Conservation (phyloP, 2,329 filamentous ascomycete genomes). For the Rosellinia necatrix region DNA sequence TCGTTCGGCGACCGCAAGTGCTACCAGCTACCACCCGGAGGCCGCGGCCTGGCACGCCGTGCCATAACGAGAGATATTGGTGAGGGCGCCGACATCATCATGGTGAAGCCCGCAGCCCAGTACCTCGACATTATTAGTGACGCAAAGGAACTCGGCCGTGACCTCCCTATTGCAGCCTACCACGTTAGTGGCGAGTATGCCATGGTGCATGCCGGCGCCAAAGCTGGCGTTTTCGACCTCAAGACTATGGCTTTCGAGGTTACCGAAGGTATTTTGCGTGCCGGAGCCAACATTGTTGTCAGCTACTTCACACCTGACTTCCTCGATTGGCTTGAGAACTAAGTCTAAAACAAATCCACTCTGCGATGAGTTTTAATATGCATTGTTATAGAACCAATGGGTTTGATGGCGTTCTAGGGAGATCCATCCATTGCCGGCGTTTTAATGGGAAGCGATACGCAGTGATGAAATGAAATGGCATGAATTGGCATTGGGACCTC, state of each 20-base stretch:
- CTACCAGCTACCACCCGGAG: slow-evolving; percentile 94
- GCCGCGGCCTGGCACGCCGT: slow-evolving; percentile 85
- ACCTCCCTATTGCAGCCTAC: slow-evolving; percentile 92
- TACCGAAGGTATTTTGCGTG: slow-evolving; percentile 89
- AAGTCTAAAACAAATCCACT: too few species aligned
- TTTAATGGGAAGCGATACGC: slow-evolving; percentile 5
- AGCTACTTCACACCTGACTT: slow-evolving; percentile 92
- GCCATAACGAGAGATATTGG: slow-evolving; percentile 88
- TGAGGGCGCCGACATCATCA: slow-evolving; percentile 96
- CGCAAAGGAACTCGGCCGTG: slow-evolving; percentile 89
- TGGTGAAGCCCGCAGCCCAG: slow-evolving; percentile 97
- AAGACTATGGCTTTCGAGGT: slow-evolving; percentile 94
- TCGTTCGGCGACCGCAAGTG: slow-evolving; percentile 94
- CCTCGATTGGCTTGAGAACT: slow-evolving; percentile 67
- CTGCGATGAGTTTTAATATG: not conserved
- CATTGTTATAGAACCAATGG: slow-evolving; percentile 2
- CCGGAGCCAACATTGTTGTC: slow-evolving; percentile 90
- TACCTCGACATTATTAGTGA: slow-evolving; percentile 98
- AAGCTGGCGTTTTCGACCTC: slow-evolving; percentile 94
- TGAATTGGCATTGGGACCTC: slow-evolving; percentile 3
- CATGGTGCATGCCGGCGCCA: slow-evolving; percentile 95
- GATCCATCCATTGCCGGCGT: slow-evolving; percentile 7
- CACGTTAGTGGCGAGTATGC: slow-evolving; percentile 97
- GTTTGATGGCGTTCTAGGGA: slow-evolving; percentile 18
- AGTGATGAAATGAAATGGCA: slow-evolving; percentile 1